These are phyloP conservation scores for Evansstolkia leycettana DNA, from an alignment of 495 filamentous ascomycete genomes.

Conservation along the genomic window DNA sequence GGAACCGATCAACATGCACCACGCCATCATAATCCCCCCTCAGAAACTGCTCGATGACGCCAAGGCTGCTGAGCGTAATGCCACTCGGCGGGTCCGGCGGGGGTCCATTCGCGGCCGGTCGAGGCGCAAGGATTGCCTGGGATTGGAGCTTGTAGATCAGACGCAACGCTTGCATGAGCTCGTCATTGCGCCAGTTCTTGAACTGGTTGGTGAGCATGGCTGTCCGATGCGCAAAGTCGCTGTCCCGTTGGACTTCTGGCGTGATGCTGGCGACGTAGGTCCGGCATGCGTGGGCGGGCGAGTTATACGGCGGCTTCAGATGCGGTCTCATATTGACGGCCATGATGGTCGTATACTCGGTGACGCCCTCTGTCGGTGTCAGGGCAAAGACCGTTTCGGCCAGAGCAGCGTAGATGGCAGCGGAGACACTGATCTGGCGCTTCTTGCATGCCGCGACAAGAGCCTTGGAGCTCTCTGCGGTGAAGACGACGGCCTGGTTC, in stretches of 20 bases:
- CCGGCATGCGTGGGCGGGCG: slow-evolving; percentile 6
- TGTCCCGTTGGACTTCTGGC: slow-evolving; percentile 2
- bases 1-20: slow-evolving; percentile 6
- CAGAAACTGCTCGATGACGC: slow-evolving; percentile 9
- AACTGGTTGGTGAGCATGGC: slow-evolving; percentile 1
- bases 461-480: slow-evolving; percentile 2
- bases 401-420: slow-evolving; percentile 8
- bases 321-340: slow-evolving; percentile 7
- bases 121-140: slow-evolving; percentile 4
- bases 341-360: slow-evolving; percentile 8
- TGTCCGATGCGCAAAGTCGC: slow-evolving; percentile 4
- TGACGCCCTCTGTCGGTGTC: slow-evolving; percentile 1
- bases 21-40: slow-evolving; percentile 1
- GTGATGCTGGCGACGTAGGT: slow-evolving; percentile 8
- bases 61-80: slow-evolving; percentile 10
- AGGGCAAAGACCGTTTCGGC: slow-evolving; percentile 5
- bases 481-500: slow-evolving; percentile 2
- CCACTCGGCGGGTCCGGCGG: slow-evolving; percentile 8
- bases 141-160: slow-evolving; percentile 4
- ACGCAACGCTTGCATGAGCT: slow-evolving; percentile 2
- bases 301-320: slow-evolving; percentile 5
- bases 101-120: too few relatives aligned
- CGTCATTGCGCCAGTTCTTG: slow-evolving; percentile 5
- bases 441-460: slow-evolving; percentile 7
- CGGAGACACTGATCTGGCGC: slow-evolving; percentile 8